Conservation (phyloP, 1,284 basidiomycete genomes). For the Lignosus rhinocerotis region DNA sequence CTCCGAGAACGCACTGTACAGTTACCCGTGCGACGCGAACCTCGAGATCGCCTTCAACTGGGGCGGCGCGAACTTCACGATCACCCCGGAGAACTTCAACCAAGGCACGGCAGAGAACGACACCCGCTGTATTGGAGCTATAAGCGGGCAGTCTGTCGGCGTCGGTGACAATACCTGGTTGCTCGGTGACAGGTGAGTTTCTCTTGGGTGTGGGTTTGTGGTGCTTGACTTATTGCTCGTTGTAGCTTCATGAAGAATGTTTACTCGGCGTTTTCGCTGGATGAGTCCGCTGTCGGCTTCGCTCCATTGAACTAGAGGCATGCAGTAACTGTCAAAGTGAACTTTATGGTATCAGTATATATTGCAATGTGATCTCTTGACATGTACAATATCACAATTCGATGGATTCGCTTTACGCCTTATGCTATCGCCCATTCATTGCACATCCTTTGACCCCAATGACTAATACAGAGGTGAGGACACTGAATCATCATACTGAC, state of each 20-base stretch:
- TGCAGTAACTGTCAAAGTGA: neutral
- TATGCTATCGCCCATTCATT: no score
- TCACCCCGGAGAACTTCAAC: slow-evolving; percentile 33
- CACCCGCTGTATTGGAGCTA: slow-evolving; percentile 30
- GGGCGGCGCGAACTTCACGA: slow-evolving; percentile 33
- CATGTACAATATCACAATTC: no score
- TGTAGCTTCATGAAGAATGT: slow-evolving; percentile 31
- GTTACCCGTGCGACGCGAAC: slow-evolving; percentile 32
- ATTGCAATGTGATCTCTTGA: no score
- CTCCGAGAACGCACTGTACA: slow-evolving; percentile 29
- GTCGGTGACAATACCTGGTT: slow-evolving; percentile 30
- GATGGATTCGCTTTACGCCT: no score
- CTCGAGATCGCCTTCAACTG: slow-evolving; percentile 31
- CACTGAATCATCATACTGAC: no score
- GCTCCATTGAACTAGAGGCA: slow-evolving; percentile 21
- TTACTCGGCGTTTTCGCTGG: slow-evolving; percentile 30
- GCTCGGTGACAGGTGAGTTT: slow-evolving; percentile 28
- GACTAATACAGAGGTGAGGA: no score
- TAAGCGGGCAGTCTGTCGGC: slow-evolving; percentile 27
- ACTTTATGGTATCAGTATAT: no score
- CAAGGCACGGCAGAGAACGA: slow-evolving; percentile 22
- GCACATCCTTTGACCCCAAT: no score
- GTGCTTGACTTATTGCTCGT: neutral
- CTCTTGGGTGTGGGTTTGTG: neutral
- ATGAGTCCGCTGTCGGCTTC: slow-evolving; percentile 27